phyloP scores from a whole-genome alignment of 495 filamentous ascomycete species.

The Podospora pseudocomata region DNA sequence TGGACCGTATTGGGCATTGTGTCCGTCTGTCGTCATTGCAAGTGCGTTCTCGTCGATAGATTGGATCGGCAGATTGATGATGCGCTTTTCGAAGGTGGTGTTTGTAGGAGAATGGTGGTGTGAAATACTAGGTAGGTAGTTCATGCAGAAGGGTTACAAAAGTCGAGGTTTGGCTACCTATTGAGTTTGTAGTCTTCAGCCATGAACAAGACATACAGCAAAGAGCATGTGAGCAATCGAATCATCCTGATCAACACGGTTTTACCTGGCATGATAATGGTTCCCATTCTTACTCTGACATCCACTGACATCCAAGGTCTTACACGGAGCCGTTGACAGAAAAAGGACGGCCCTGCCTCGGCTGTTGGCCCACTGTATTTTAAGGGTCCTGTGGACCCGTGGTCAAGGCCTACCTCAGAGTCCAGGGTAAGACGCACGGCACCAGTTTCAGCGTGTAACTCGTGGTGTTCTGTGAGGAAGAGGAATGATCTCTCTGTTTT shows the following conservation, averaged over 20 bases:
- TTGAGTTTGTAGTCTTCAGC: neutral
- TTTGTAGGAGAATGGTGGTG: neutral
- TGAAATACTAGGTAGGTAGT: neutral
- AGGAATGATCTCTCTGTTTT: neutral
- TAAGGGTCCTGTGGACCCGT: neutral
- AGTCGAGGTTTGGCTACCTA: too few species aligned
- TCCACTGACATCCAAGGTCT: neutral
- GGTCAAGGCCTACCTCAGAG: neutral
- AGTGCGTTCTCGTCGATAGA: neutral
- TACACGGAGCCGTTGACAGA: neutral
- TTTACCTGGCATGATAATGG: too few species aligned
- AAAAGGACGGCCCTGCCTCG: neutral
- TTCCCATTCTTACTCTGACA: too few species aligned
- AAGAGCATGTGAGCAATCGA: too few species aligned
- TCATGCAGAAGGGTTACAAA: neutral
- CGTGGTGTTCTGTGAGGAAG: neutral
- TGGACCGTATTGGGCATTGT: constrained; percentile 6
- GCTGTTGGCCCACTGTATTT: neutral
- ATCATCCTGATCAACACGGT: too few species aligned
- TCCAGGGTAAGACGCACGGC: neutral
- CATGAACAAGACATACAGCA: neutral
- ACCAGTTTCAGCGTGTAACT: neutral
- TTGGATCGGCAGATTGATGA: neutral
- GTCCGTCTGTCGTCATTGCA: constrained; percentile 6
- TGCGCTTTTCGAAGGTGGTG: neutral